These are phyloP conservation scores for Allantophomopsis cytisporea DNA, from an alignment of 2,329 filamentous ascomycete species.

Conservation along the genomic window DNA sequence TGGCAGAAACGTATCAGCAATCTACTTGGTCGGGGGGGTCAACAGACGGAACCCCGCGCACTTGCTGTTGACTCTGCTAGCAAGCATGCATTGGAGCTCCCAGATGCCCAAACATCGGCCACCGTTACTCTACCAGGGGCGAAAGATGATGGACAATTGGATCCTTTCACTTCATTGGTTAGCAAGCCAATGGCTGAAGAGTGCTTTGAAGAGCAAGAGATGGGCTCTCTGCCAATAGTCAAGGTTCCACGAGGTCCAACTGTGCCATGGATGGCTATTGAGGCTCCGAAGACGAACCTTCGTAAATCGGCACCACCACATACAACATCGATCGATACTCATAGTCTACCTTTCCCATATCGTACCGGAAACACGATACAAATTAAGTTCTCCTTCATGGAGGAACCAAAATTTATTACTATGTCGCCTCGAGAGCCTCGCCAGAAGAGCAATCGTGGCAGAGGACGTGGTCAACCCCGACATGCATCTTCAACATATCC, in stretches of 20 bases:
- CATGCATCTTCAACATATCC: slow-evolving; percentile 12
- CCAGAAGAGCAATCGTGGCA: slow-evolving; percentile 18
- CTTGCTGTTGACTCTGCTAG: slow-evolving; percentile 55
- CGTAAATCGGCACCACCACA: slow-evolving; percentile 33
- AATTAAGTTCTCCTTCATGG: slow-evolving; percentile 32
- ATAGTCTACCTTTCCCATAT: slow-evolving; percentile 23
- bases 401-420: slow-evolving; percentile 23
- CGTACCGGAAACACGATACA: slow-evolving; percentile 23
- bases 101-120: slow-evolving; percentile 29
- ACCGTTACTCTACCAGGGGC: slow-evolving; percentile 55
- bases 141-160: slow-evolving; percentile 12
- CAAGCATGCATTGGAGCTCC: slow-evolving; percentile 50
- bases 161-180: slow-evolving; percentile 30
- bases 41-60: slow-evolving; percentile 40
- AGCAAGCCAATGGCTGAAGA: slow-evolving; percentile 64
- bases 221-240: slow-evolving; percentile 62
- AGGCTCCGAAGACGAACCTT: slow-evolving; percentile 39
- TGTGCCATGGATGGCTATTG: slow-evolving; percentile 46
- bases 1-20: slow-evolving; percentile 83
- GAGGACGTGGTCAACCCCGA: slow-evolving; percentile 11
- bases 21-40: slow-evolving; percentile 52
- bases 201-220: slow-evolving; percentile 71
- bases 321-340: slow-evolving; percentile 29
- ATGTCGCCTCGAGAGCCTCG: slow-evolving; percentile 17
- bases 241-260: slow-evolving; percentile 52